These are phyloP conservation scores for Talaromyces borbonicus DNA, from an alignment of 495 filamentous ascomycete genomes.

Conservation along the genomic window DNA sequence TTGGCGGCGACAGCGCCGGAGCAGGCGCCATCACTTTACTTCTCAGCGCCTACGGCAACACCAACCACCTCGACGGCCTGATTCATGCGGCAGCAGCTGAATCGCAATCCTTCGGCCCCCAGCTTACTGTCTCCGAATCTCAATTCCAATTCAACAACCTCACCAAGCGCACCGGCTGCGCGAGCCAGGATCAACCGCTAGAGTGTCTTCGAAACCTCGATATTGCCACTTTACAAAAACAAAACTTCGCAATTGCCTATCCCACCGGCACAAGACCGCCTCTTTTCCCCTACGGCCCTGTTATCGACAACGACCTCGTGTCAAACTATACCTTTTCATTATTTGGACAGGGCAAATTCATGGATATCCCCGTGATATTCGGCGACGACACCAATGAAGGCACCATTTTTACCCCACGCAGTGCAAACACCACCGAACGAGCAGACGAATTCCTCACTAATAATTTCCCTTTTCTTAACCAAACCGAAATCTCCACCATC, in stretches of 20 bases:
- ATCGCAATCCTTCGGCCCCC: conserved; percentile 53
- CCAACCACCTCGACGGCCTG: conserved; percentile 40
- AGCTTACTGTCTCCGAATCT: conserved; percentile 47
- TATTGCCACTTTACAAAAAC: conserved; percentile 36
- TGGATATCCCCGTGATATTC: conserved; percentile 60
- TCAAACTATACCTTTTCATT: conserved; percentile 48
- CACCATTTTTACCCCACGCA: conserved; percentile 48
- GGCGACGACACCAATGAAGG: conserved; percentile 68
- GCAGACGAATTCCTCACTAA: conserved; percentile 46
- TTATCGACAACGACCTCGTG: conserved; percentile 49
- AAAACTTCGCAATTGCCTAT: conserved; percentile 44
- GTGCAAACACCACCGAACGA: conserved; percentile 34
- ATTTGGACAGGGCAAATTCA: conserved; percentile 49
- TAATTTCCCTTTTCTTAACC: conserved; percentile 52
- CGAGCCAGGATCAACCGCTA: conserved; percentile 34
- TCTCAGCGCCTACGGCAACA: conserved; percentile 48
- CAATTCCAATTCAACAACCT: conserved; percentile 60
- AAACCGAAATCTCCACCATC: conserved; percentile 42
- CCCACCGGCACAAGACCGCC: conserved; percentile 39
- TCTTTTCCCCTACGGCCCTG: conserved; percentile 50
- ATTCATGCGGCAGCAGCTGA: conserved; percentile 58
- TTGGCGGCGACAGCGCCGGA: conserved; percentile 65
- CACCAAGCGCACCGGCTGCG: conserved; percentile 45
- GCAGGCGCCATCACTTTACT: conserved; percentile 57
- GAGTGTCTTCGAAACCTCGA: conserved; percentile 47